Percentiles rank a stretch among this genome's conserved stretches.
Conservation (phyloP, 352 stramenopile species). For the Blastocystis sp. region DNA sequence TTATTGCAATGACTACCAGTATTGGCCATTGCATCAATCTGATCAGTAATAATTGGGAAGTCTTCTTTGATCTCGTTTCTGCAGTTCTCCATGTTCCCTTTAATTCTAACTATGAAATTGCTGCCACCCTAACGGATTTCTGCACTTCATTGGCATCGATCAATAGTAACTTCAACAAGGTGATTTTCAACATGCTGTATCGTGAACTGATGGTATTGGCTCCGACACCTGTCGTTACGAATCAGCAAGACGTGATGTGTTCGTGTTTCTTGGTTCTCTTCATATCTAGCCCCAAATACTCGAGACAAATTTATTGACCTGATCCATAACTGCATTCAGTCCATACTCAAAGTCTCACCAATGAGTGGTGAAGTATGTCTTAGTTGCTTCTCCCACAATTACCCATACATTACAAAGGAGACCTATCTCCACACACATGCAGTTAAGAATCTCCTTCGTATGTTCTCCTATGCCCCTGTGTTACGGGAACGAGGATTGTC, state of each 20-base stretch:
- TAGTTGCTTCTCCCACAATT: not conserved
- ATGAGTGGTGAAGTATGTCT: conserved; percentile 21
- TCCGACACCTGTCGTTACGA: not conserved
- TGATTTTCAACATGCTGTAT: conserved; percentile 56
- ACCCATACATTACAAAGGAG: conserved; percentile 24
- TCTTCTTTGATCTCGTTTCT: conserved; percentile 46
- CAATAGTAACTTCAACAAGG: conserved; percentile 2
- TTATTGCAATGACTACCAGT: conserved; percentile 8
- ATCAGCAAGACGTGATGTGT: not conserved
- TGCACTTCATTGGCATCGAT: conserved; percentile 13
- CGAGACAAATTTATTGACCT: conserved; percentile 6
- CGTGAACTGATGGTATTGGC: conserved; percentile 49
- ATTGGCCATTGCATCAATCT: conserved; percentile 49
- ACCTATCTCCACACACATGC: conserved; percentile 51
- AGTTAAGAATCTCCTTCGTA: not conserved
- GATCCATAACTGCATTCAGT: conserved; percentile 19
- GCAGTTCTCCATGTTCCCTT: conserved; percentile 10
- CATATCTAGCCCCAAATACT: not conserved
- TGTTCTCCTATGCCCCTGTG: conserved; percentile 35
- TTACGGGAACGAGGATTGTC: conserved; percentile 76
- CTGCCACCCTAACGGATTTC: conserved; percentile 6
- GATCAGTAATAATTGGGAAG: conserved; percentile 31
- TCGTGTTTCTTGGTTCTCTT: not conserved
- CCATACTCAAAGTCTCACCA: conserved; percentile 8
- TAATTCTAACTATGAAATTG: conserved; percentile 23